Evolutionary conservation across 2,329 filamentous ascomycete species (phyloP).

Genomic region (Apiospora marii): DNA sequence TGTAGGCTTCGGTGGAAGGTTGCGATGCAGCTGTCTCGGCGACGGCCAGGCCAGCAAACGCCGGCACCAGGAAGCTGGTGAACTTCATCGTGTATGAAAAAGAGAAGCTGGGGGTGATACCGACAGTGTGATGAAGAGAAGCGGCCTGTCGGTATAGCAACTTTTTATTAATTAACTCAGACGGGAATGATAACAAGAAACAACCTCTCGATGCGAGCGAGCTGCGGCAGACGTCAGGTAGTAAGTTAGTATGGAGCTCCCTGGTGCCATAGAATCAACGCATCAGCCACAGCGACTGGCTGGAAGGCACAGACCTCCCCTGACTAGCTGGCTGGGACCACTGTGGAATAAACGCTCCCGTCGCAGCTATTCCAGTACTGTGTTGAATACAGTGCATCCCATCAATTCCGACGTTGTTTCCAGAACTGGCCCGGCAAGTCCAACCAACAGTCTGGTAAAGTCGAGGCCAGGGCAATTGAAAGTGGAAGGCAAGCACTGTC

Average conservation of each 20-base stretch:
- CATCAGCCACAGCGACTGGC: background rate
- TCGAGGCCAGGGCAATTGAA: background rate
- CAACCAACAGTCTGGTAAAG: background rate
- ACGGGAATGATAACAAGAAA: conserved; percentile 5
- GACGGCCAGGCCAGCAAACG: conserved; percentile 45
- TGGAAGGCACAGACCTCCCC: background rate
- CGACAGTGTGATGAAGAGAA: conserved; percentile 26
- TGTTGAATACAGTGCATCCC: background rate
- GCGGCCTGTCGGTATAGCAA: conserved; percentile 28
- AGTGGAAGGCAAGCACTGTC: background rate
- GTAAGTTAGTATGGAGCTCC: conserved; percentile 9
- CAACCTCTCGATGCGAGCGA: background rate
- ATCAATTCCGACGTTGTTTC: background rate
- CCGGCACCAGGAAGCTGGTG: conserved; percentile 47
- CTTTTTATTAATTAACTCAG: background rate
- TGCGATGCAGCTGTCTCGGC: conserved; percentile 35
- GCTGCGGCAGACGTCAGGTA: conserved; percentile 16
- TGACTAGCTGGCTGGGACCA: background rate
- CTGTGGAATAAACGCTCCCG: too few species aligned
- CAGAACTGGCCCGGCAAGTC: background rate
- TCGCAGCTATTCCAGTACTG: background rate
- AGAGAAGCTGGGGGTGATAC: conserved; percentile 25
- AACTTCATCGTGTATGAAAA: conserved; percentile 48
- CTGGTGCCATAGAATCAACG: background rate
- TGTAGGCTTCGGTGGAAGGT: conserved; percentile 59